These are phyloP conservation scores for Malassezia yamatoensis DNA, from an alignment of 1,284 basidiomycete genomes.

Conservation along the genomic window DNA sequence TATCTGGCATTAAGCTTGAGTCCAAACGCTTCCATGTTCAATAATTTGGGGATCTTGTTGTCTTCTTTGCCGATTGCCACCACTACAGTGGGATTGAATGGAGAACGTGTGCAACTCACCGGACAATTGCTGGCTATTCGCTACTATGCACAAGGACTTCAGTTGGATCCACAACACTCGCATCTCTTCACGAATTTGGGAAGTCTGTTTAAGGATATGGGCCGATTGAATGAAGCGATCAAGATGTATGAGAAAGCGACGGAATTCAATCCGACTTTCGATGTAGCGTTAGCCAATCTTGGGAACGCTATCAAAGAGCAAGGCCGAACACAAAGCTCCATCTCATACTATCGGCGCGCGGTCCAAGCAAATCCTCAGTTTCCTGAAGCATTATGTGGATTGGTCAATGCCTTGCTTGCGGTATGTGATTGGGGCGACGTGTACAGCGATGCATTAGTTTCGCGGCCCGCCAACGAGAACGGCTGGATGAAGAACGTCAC, in stretches of 20 bases:
- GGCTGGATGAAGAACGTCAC: constrained; percentile 54
- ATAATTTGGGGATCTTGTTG: constrained; percentile 58
- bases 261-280: constrained; percentile 54
- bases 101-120: constrained; percentile 41
- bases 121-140: constrained; percentile 52
- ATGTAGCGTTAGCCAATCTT: constrained; percentile 58
- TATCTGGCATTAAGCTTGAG: constrained; percentile 56
- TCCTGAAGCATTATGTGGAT: constrained; percentile 56
- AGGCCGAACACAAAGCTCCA: constrained; percentile 54
- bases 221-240: constrained; percentile 54
- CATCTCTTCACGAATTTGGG: constrained; percentile 59
- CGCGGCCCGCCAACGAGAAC: neutral
- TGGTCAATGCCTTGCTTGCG: constrained; percentile 54
- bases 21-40: constrained; percentile 56
- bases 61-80: constrained; percentile 51
- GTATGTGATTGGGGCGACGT: constrained; percentile 56
- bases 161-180: constrained; percentile 55
- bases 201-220: constrained; percentile 57
- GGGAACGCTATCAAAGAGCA: constrained; percentile 55
- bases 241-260: constrained; percentile 55
- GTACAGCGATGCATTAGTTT: constrained; percentile 18
- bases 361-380: constrained; percentile 55
- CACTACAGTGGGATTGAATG: constrained; percentile 33
- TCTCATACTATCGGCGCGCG: constrained; percentile 56
- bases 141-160: constrained; percentile 56